Conservation (phyloP, 768 basidiomycete species). For the Boletus speciosus region DNA sequence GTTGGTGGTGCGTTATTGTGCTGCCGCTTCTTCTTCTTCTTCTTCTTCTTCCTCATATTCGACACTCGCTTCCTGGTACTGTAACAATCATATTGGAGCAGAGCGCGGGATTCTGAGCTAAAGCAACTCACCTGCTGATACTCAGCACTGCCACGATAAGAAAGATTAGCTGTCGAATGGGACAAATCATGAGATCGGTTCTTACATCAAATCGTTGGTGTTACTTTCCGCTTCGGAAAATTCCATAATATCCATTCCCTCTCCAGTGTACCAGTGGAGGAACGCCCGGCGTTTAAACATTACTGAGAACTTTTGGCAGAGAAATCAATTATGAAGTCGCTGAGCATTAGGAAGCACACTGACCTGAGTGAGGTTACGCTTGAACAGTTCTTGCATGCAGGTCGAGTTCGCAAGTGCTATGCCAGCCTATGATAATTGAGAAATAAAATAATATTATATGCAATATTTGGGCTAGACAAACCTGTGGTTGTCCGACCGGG, state of each 20-base stretch:
- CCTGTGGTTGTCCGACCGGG: constrained; percentile 74
- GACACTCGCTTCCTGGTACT: constrained; percentile 61
- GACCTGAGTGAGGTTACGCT: constrained; percentile 63
- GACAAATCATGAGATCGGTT: constrained; percentile 8
- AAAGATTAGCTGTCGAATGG: constrained; percentile 4
- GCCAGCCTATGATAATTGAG: constrained; percentile 46
- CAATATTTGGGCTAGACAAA: constrained; percentile 26
- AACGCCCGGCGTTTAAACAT: constrained; percentile 88
- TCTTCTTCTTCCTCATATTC: constrained; percentile 40
- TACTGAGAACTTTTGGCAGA: constrained; percentile 51
- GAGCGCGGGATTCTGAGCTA: neutral
- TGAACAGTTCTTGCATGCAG: constrained; percentile 82
- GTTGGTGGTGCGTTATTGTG: constrained; percentile 27
- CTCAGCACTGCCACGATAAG: constrained; percentile 56
- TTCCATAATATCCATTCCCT: constrained; percentile 85
- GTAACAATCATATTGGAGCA: neutral
- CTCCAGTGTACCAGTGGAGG: constrained; percentile 87
- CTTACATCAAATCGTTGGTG: constrained; percentile 74
- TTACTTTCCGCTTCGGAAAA: constrained; percentile 89
- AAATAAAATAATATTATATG: neutral
- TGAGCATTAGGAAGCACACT: constrained; percentile 8
- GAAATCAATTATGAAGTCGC: constrained; percentile 1
- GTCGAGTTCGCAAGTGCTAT: constrained; percentile 77
- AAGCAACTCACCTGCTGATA: constrained; percentile 69
- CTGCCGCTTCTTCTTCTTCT: constrained; percentile 25